Evolutionary conservation across 1,284 basidiomycete genomes (phyloP), one percentile per base, ranked within the genome.

Genomic region (Ceratobasidium sp.): DNA sequence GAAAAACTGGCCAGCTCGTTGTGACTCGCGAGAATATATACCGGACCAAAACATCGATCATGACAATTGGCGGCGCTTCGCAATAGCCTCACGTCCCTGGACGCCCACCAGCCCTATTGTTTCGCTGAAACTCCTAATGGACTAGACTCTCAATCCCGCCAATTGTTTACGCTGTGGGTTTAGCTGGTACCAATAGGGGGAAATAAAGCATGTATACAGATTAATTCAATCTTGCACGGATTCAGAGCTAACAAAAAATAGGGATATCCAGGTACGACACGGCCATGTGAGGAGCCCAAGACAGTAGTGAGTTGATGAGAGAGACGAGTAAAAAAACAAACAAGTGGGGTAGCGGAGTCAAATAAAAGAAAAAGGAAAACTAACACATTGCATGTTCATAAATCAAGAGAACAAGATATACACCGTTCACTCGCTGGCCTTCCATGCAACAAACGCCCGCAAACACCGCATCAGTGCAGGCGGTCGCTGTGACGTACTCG

Each of bases 371-470:
- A 39, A 39, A 4, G 8, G 6, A 34, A 43, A 48, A 32, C 28
- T 39, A 23, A n/a, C 34, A 39, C 53, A 55, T 70, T 70, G 59
- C 67, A 70, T 58, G 67, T 70, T 45, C 67, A 70, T 70, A 70
- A 70, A 70, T 70, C 48, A 70, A 70, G 16, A 53, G 43, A 6
- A 39, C n/a, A 48, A 70, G 55, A 48, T 41, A 28, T 26, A 12
- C 36, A 34, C 30, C 16, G 43, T 14, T 69, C 41, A 70, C 43
- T 70, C 53, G 53, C 30, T n/a, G 10, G 67, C 26, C 30, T 70
- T 70, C 43, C 53, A 70, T 1, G 55, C 67, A 3, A 59, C 30
- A 58, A 70, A 70, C 43, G 67, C 53, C 41, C 67, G 53, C 14
- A 58, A 4, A 16, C 67, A 59, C 26, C 53, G 39, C 67, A 70